Evolutionary conservation across 352 stramenopile species (phyloP).

Genomic region (Pythium phragmiticola): DNA sequence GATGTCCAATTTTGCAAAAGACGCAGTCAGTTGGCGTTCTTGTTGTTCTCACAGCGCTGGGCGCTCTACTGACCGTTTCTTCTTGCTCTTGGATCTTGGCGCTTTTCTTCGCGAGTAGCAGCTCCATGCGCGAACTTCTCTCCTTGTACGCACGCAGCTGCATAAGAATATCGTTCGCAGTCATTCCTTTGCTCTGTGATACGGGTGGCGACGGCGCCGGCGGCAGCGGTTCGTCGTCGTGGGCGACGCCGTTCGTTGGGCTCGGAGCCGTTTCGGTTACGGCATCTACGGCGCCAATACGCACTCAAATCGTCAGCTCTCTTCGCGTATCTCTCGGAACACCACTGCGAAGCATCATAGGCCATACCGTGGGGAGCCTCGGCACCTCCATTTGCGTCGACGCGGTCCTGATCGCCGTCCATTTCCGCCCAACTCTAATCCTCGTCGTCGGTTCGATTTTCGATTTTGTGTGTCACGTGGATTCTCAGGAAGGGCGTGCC

Average conservation of each 20-base stretch:
- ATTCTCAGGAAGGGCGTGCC: conserved; percentile 8
- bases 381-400: background rate
- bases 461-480: conserved; percentile 21
- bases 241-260: background rate
- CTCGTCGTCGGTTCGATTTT: conserved; percentile 7
- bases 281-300: conserved; percentile 3
- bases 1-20: background rate
- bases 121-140: conserved; percentile 52
- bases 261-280: conserved; percentile 1
- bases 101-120: conserved; percentile 68
- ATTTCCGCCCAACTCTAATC: background rate
- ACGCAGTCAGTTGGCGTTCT: background rate
- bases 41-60: background rate
- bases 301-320: background rate
- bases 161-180: conserved; percentile 29
- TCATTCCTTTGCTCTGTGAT: conserved; percentile 14
- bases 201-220: conserved; percentile 16
- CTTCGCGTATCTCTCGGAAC: background rate
- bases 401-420: conserved; percentile 4
- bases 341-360: background rate
- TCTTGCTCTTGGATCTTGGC: conserved; percentile 74
- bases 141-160: conserved; percentile 65
- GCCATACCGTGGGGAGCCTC: background rate
- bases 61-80: conserved; percentile 45
- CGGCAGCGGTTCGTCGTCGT: conserved; percentile 18